Evolutionary conservation across 2,329 filamentous ascomycete genomes (phyloP), one percentile per base, ranked within the genome.

Genomic region (Uncinocarpus reesii): DNA sequence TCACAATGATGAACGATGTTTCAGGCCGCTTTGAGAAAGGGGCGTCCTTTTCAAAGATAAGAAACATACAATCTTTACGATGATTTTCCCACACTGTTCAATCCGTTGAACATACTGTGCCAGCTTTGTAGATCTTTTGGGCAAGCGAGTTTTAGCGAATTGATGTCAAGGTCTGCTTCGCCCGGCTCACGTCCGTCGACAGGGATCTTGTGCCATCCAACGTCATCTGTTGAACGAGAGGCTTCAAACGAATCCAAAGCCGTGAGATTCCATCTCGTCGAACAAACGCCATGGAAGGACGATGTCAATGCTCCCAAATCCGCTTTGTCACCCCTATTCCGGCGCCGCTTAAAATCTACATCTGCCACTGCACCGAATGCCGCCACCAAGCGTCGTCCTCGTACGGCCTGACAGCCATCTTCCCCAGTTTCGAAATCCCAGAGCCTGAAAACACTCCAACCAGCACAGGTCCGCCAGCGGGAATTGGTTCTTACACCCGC

Each of bases 331-430:
- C 80, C 24, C 79, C 82, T 1, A 65, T 75, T 0, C 62, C 71
- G 2, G 69, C 74, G 49, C 81, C 82, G 0, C 65, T 83, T 36
- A 75, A 75, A n/a, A 67, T 84, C 43, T 85, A 81, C 62, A 78
- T 84, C 60, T 86, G 82, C 65, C 83, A 85, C 66, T 86, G 83
- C 63, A 65, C 70, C 48, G 75, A 81, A 60, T 86, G 82, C 62
- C 75, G 77, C 41, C 72, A 76, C 49, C 81, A 84, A 66, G 78
- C 79, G 24, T 71, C 77, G 47, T 80, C 79, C 6, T 79, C 81
- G 1, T 84, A 82, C 63, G 81, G 81, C 23, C 77, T 80, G 26
- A 81, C 79, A 29, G 81, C 81, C 55, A 83, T 84, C 52, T 86
- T 84, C 56, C 81, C 81, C 1, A 70, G 70, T n/a, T 85, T 85